phyloP scores from a whole-genome alignment of 306 rosid genomes.

The Glycyrrhiza uralensis region DNA sequence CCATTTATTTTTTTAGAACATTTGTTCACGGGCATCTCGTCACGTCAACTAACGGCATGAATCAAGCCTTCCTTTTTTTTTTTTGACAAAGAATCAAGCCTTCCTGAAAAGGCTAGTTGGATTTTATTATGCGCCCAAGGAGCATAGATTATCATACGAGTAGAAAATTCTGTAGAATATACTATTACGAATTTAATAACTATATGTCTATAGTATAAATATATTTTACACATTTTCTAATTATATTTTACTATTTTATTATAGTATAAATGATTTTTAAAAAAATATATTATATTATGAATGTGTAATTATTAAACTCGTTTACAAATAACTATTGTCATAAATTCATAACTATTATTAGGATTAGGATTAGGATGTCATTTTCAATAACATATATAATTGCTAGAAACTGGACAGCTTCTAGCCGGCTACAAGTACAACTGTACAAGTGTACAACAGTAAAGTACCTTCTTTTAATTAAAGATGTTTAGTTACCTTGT shows the following conservation, averaged over 20 bases:
- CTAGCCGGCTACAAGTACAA: no score
- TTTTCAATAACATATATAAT: slow-evolving; percentile 11
- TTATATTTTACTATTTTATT: no score
- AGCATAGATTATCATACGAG: not conserved
- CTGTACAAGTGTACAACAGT: no score
- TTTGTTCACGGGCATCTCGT: not conserved
- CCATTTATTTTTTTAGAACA: not conserved
- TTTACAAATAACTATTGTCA: no score
- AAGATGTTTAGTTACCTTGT: no score
- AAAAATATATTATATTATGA: no score
- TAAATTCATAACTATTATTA: not conserved
- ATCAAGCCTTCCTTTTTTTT: slow-evolving; percentile 25
- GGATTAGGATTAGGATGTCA: not conserved
- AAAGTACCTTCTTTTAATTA: no score
- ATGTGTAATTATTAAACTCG: no score
- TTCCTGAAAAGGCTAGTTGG: not conserved
- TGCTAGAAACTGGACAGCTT: not conserved
- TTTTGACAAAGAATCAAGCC: slow-evolving; percentile 36
- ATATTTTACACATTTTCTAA: no score
- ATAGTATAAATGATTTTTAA: no score
- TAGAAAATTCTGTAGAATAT: not conserved
- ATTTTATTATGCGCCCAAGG: slow-evolving; percentile 5
- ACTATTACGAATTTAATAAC: slow-evolving; percentile 12
- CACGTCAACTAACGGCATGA: slow-evolving; percentile 28
- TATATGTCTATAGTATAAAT: no score